Percentiles rank a stretch among this genome's conserved stretches.
These are phyloP conservation scores for fission yeast (Schizosaccharomyces pombe) DNA, from an alignment of 805 yeast species.

Conservation along the genomic window DNA sequence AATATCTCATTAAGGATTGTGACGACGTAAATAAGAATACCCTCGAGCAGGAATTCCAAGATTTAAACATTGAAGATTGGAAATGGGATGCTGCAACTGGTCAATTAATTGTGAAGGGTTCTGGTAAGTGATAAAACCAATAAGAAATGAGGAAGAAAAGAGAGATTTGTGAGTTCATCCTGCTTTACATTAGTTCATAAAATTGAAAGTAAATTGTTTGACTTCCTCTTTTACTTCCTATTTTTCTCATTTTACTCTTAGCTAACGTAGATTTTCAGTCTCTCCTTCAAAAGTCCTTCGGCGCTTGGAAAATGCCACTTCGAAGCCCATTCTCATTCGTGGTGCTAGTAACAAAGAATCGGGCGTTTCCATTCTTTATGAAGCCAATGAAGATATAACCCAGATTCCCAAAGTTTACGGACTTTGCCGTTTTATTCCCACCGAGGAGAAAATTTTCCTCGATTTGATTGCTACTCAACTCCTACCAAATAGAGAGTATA, in stretches of 20 bases:
- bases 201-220: no score
- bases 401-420: background rate
- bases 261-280: background rate
- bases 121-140: no score
- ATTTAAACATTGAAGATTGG: background rate
- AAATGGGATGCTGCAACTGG: background rate
- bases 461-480: conserved; percentile 15
- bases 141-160: no score
- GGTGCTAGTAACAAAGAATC: background rate
- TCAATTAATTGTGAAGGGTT: background rate
- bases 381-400: background rate
- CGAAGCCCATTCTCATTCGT: background rate
- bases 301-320: background rate
- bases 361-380: background rate
- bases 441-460: conserved; percentile 5
- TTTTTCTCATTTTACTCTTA: background rate
- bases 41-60: background rate
- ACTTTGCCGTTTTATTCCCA: background rate
- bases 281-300: background rate
- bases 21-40: background rate
- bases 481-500: background rate
- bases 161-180: no score
- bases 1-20: background rate
- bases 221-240: no score
- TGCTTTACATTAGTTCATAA: no score